These are phyloP conservation scores for Trichoderma afroharzianum DNA, from an alignment of 2,329 filamentous ascomycete species.

Conservation along the genomic window DNA sequence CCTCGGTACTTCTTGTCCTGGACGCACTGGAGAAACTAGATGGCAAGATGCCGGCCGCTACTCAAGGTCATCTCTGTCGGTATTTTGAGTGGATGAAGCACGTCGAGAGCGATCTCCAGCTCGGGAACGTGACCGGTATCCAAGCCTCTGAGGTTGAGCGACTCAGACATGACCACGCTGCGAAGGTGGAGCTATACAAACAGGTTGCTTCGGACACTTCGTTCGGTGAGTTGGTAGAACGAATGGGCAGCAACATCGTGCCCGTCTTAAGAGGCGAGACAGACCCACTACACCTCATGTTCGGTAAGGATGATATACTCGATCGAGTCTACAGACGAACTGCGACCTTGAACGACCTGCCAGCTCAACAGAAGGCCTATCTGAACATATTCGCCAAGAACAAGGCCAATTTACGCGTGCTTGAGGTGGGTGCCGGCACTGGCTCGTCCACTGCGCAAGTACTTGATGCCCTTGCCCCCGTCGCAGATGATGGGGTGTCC, in stretches of 20 bases:
- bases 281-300: slow-evolving; percentile 12
- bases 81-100: background rate
- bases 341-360: background rate
- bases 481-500: background rate
- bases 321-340: slow-evolving; percentile 3
- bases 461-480: background rate
- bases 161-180: background rate
- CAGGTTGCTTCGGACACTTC: background rate
- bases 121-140: background rate
- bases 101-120: background rate
- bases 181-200: background rate
- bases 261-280: slow-evolving; percentile 2
- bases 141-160: background rate
- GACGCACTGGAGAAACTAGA: background rate
- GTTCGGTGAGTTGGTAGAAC: slow-evolving; percentile 6
- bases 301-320: slow-evolving; percentile 3
- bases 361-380: background rate
- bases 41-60: background rate
- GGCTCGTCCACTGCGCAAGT: slow-evolving; percentile 5
- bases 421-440: slow-evolving; percentile 6
- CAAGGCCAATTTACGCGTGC: background rate
- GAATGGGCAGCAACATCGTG: slow-evolving; percentile 10
- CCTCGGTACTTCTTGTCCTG: background rate
- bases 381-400: slow-evolving; percentile 1
- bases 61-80: background rate